Conservation (phyloP, 192 early-diverging fungal genomes). For the Coemansia nantahalensis region DNA sequence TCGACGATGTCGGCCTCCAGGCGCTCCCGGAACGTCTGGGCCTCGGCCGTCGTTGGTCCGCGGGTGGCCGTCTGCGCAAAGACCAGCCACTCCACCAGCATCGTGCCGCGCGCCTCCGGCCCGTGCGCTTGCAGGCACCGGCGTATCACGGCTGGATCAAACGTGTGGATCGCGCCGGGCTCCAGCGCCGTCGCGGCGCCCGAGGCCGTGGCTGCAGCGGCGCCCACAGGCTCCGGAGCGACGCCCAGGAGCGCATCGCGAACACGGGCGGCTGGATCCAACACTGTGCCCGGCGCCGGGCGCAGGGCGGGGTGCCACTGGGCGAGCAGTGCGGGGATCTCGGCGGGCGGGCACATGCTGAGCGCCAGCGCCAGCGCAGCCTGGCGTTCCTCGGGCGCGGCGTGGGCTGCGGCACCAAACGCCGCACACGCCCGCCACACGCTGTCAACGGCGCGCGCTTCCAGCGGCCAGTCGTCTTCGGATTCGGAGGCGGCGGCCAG, state of each 20-base stretch:
- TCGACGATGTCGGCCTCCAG: conserved; percentile 21
- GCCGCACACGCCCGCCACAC: conserved; percentile 16
- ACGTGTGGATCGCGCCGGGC: conserved; percentile 24
- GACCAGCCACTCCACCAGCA: conserved; percentile 43
- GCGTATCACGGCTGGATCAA: conserved; percentile 40
- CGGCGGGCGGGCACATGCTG: conserved; percentile 24
- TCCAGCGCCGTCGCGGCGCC: neutral
- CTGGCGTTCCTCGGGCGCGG: conserved; percentile 4
- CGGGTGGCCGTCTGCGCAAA: conserved; percentile 29
- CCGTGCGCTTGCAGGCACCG: conserved; percentile 12
- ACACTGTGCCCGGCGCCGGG: neutral
- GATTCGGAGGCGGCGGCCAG: neutral
- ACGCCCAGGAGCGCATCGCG: conserved; percentile 6
- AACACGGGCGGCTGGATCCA: neutral
- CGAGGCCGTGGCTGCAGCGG: neutral
- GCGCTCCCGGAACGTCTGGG: conserved; percentile 1
- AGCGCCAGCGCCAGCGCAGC: conserved; percentile 30
- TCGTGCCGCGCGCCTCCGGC: neutral
- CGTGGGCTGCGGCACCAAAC: neutral
- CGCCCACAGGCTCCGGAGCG: too few species aligned
- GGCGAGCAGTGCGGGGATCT: conserved; percentile 25
- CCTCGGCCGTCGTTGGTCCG: conserved; percentile 1
- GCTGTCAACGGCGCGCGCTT: conserved; percentile 24
- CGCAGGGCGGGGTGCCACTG: conserved; percentile 10
- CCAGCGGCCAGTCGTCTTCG: conserved; percentile 5